Evolutionary conservation across 2,329 filamentous ascomycete species (phyloP).

Genomic region (Didymellaceae sp.): DNA sequence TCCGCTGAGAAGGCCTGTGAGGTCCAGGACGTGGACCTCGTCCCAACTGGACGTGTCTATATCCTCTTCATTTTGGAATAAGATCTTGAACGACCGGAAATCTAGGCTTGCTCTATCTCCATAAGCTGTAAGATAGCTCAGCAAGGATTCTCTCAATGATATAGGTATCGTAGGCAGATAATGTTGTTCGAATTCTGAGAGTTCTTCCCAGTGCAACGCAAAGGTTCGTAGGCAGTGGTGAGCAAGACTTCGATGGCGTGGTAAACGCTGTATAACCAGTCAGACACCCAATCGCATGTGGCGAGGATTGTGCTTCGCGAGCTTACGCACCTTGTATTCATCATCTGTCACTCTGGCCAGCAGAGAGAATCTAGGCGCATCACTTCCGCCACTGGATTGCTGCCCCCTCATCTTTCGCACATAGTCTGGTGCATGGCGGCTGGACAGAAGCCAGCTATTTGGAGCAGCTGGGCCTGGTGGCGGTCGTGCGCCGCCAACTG

Average conservation of each 20-base stretch:
- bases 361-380: conserved; percentile 29
- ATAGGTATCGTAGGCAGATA: conserved; percentile 60
- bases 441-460: conserved; percentile 52
- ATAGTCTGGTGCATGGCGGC: conserved; percentile 38
- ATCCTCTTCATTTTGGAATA: conserved; percentile 54
- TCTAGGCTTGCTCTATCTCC: conserved; percentile 51
- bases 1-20: conserved; percentile 58
- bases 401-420: conserved; percentile 23
- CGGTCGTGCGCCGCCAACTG: conserved; percentile 36
- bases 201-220: conserved; percentile 62
- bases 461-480: conserved; percentile 55
- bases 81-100: conserved; percentile 55
- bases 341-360: conserved; percentile 33
- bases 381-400: conserved; percentile 13
- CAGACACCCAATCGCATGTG: too few species aligned
- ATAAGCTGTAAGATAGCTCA: conserved; percentile 64
- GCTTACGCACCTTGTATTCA: conserved; percentile 36
- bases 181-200: conserved; percentile 63
- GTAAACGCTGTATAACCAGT: conserved; percentile 40
- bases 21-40: conserved; percentile 59
- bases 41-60: conserved; percentile 49
- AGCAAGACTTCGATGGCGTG: conserved; percentile 51
- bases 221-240: conserved; percentile 61
- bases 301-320: too few species aligned
- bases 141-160: conserved; percentile 58